phyloP scores from a whole-genome alignment of 768 basidiomycete genomes.

The Pleurotus pulmonarius region DNA sequence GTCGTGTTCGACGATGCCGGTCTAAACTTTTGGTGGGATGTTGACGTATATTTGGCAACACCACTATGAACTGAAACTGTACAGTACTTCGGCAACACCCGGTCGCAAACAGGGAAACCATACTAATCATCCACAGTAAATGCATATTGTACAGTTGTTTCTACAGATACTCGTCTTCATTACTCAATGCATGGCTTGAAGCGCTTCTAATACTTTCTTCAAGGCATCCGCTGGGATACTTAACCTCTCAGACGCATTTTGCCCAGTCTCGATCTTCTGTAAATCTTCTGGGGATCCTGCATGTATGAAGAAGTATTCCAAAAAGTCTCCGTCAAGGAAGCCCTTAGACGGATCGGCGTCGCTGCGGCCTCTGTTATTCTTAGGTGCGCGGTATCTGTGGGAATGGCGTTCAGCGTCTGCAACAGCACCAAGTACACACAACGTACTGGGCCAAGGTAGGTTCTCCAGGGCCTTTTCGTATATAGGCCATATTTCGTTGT shows the following conservation, averaged over 20 bases:
- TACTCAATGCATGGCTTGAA: constrained; percentile 54
- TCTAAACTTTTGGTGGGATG: constrained; percentile 30
- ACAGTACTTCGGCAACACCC: constrained; percentile 23
- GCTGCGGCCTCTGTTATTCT: constrained; percentile 47
- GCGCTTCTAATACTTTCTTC: constrained; percentile 39
- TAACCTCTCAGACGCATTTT: constrained; percentile 56
- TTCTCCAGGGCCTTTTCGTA: constrained; percentile 50
- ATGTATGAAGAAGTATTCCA: constrained; percentile 61
- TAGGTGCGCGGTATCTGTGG: constrained; percentile 68
- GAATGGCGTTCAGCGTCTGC: not conserved
- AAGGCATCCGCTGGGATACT: constrained; percentile 40
- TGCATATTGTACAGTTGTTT: not conserved
- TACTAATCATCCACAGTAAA: too few species aligned
- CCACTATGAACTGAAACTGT: constrained; percentile 37
- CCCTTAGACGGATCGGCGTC: constrained; percentile 63
- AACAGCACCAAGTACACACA: not conserved
- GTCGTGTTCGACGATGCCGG: constrained; percentile 30
- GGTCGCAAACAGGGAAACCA: not conserved
- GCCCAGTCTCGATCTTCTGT: constrained; percentile 53
- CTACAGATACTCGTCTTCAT: not conserved
- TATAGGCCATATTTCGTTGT: constrained; percentile 68
- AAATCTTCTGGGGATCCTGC: constrained; percentile 34
- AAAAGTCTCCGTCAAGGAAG: constrained; percentile 86
- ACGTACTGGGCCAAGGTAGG: constrained; percentile 59
- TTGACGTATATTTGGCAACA: constrained; percentile 38